Evolutionary conservation across 192 early-diverging fungal genomes (phyloP).

Genomic region (Pilobolus umbonatus): DNA sequence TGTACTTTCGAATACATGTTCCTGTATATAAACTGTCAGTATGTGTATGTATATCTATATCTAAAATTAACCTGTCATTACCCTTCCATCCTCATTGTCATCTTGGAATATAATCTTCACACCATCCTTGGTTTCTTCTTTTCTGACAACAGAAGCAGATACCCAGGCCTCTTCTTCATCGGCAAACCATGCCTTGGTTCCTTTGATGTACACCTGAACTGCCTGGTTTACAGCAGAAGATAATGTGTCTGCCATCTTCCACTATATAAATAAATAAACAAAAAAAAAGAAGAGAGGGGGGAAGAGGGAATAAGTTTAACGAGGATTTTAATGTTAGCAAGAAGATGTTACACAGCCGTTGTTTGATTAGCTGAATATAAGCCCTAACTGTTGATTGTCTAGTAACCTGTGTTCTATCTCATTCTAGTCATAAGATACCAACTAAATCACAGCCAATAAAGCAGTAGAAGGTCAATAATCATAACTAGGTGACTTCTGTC

Average conservation of each 20-base stretch:
- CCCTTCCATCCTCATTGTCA: constrained; percentile 37
- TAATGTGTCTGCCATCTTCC: constrained; percentile 14
- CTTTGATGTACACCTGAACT: constrained; percentile 65
- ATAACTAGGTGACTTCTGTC: too few species aligned
- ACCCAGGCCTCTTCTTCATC: constrained; percentile 85
- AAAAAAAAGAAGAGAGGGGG: too few species aligned
- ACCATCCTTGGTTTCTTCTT: constrained; percentile 42
- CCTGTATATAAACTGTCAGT: constrained; percentile 35
- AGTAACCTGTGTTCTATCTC: too few species aligned
- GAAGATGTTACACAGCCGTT: too few species aligned
- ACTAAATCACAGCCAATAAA: too few species aligned
- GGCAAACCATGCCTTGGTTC: constrained; percentile 81
- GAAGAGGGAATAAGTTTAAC: too few species aligned
- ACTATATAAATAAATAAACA: too few species aligned
- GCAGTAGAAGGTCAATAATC: too few species aligned
- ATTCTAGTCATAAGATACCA: too few species aligned
- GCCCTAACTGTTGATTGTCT: too few species aligned
- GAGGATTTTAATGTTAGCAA: too few species aligned
- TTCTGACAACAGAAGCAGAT: constrained; percentile 56
- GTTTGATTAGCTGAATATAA: too few species aligned
- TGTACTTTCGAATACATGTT: constrained; percentile 69
- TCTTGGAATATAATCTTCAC: constrained; percentile 56
- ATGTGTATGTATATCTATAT: background rate
- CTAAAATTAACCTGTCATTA: constrained; percentile 6
- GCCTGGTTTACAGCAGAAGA: constrained; percentile 27